These are phyloP conservation scores for thale cress (Arabidopsis thaliana) DNA, from an alignment of 345 rosid species.

Conservation along the genomic window DNA sequence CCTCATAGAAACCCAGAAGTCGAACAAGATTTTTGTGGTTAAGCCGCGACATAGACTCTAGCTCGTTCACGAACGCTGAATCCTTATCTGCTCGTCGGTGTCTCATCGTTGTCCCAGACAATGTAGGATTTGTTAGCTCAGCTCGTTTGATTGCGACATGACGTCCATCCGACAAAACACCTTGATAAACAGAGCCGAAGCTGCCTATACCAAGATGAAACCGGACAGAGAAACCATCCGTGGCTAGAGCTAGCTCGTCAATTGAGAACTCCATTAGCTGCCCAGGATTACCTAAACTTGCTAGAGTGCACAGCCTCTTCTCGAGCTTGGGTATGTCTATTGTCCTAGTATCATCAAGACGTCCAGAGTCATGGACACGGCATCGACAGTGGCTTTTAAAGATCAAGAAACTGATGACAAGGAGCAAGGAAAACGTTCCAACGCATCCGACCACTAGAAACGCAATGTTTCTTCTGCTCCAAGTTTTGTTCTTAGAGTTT, in stretches of 20 bases:
- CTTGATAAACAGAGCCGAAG: constrained; percentile 76
- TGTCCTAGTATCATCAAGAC: constrained; percentile 50
- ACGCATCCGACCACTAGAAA: constrained; percentile 67
- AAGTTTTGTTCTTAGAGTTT: constrained; percentile 30
- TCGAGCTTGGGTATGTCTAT: constrained; percentile 45
- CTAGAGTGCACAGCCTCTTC: constrained; percentile 65
- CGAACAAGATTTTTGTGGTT: constrained; percentile 79
- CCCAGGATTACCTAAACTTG: constrained; percentile 64
- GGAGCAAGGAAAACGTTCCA: constrained; percentile 54
- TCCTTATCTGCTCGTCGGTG: constrained; percentile 61
- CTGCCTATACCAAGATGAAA: constrained; percentile 74
- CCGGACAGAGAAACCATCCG: constrained; percentile 63
- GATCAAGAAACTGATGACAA: constrained; percentile 50
- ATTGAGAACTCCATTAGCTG: constrained; percentile 68
- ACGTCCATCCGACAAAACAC: constrained; percentile 60
- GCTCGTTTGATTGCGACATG: constrained; percentile 84
- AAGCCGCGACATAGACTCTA: constrained; percentile 77
- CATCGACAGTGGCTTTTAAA: constrained; percentile 54
- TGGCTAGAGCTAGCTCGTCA: constrained; percentile 51
- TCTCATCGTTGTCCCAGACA: constrained; percentile 35
- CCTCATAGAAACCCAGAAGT: constrained; percentile 74
- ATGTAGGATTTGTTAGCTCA: constrained; percentile 43
- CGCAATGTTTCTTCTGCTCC: constrained; percentile 53
- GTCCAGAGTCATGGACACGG: constrained; percentile 78
- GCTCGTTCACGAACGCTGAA: constrained; percentile 71